Evolutionary conservation across 2,329 filamentous ascomycete genomes (phyloP), one percentile per base, ranked within the genome.

Genomic region (Calonectria naviculata): DNA sequence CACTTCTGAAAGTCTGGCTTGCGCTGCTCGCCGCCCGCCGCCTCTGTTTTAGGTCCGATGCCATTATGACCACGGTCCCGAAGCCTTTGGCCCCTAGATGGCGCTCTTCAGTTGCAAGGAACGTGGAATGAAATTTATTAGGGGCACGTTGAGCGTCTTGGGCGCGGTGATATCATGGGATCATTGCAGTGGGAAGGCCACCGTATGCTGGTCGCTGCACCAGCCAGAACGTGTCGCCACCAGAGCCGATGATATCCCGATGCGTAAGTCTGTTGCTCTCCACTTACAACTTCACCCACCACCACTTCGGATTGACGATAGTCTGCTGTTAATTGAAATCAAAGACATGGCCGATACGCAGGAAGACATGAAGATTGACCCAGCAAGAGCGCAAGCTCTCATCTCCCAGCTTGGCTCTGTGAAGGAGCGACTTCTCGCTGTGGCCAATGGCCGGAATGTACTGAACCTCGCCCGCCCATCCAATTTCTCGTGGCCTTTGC

Each of bases 371-470:
- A 90, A 89, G 78, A 84, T 93, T 73, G 87, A 92, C 75, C 86
- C 90, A 0, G 80, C 87, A 65, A 89, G 93, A 81, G 91, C 92
- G 52, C 87, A 89, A 70, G 85, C 87, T 67, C 90, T 95, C 70
- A 81, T 90, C 73, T 87, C 90, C 31, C 92, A 93, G 79, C 85
- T 95, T 71, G 84, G 87, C 75, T 82, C 86, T 49, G 91, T 94
- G 65, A 88, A 87, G 61, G 85, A 89, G 58, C 89, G 90, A 49
- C 85, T 94, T 71, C 81, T 86, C 36, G 83, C 88, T 44, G 88
- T 87, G 52, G 86, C 88, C 24, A 84, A 85, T 24, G 88, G 88
- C 68, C 85, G 88, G 72, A 85, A 87, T 77, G 90, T 92, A 44
- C 9, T 56, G 38, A 41, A 17, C 49, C 52, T 38, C 5, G 44